Evolutionary conservation across 257 asterid genomes (phyloP).

Genomic region (Solanum bulbocastanum): DNA sequence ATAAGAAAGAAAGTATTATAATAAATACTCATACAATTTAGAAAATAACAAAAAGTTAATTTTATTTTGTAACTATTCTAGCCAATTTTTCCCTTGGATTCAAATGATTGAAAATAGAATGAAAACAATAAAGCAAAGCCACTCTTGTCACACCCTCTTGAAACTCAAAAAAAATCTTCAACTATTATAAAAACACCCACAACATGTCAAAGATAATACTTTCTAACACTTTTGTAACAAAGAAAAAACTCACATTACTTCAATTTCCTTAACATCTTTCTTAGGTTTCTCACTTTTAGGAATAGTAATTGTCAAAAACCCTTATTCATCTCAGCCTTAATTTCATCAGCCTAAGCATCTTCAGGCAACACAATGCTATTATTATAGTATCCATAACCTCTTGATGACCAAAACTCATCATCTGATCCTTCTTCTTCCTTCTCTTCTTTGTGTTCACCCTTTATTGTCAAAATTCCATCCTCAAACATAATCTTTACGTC

Average conservation of each 20-base stretch:
- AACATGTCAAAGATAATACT: background rate
- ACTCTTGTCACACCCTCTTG: background rate
- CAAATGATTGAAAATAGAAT: background rate
- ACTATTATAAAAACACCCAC: background rate
- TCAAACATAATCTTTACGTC: conserved; percentile 45
- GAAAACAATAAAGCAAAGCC: background rate
- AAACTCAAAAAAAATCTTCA: background rate
- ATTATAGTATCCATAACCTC: conserved; percentile 32
- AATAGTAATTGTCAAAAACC: conserved; percentile 34
- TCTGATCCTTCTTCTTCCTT: conserved; percentile 26
- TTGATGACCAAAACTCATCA: conserved; percentile 34
- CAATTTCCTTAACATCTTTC: conserved; percentile 44
- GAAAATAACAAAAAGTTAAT: too few relatives aligned
- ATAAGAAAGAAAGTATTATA: too few relatives aligned
- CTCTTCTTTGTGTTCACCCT: conserved; percentile 33
- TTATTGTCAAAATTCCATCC: conserved; percentile 35
- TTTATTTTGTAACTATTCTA: too few relatives aligned
- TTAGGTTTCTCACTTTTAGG: conserved; percentile 29
- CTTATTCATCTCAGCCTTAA: conserved; percentile 50
- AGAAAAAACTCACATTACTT: background rate
- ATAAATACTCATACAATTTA: too few relatives aligned
- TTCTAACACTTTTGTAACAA: background rate
- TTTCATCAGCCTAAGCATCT: conserved; percentile 42
- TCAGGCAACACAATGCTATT: conserved; percentile 37
- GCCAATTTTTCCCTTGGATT: too few relatives aligned